Evolutionary conservation across 108 stramenopile species (phyloP).

Genomic region (Nitzschia sp.): DNA sequence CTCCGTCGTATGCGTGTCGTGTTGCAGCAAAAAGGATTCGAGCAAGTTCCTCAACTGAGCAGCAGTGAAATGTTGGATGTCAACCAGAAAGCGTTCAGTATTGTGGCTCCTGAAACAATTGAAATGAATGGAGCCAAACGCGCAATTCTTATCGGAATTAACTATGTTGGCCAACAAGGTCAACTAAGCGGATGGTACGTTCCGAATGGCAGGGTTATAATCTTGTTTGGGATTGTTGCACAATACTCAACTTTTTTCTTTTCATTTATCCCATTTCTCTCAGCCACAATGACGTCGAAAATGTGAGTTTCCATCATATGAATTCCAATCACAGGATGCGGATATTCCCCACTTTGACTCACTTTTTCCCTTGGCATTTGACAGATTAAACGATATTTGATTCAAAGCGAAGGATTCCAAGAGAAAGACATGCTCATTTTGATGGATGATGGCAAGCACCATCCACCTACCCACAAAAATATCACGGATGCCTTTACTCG

Average conservation of each 20-base stretch:
- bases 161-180: constrained; percentile 82
- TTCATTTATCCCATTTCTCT: neutral
- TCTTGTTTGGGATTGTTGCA: too few relatives aligned
- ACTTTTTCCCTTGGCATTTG: neutral
- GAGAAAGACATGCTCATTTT: constrained; percentile 78
- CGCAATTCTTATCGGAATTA: constrained; percentile 88
- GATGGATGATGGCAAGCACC: constrained; percentile 86
- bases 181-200: constrained; percentile 72
- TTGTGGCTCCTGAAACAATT: constrained; percentile 30
- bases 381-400: constrained; percentile 84
- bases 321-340: neutral
- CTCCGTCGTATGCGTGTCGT: constrained; percentile 67
- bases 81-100: constrained; percentile 35
- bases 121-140: constrained; percentile 44
- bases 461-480: constrained; percentile 64
- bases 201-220: neutral
- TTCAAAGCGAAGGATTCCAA: constrained; percentile 74
- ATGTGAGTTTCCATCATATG: neutral
- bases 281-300: constrained; percentile 25
- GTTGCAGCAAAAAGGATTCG: constrained; percentile 56
- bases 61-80: constrained; percentile 77
- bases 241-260: too few relatives aligned
- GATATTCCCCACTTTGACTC: neutral
- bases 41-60: constrained; percentile 75
- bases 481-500: constrained; percentile 78